A percentile compares a stretch with the other conserved stretches of the same genome.
phyloP scores from a whole-genome alignment of 1,284 basidiomycete species.

The Ganoderma boninense region DNA sequence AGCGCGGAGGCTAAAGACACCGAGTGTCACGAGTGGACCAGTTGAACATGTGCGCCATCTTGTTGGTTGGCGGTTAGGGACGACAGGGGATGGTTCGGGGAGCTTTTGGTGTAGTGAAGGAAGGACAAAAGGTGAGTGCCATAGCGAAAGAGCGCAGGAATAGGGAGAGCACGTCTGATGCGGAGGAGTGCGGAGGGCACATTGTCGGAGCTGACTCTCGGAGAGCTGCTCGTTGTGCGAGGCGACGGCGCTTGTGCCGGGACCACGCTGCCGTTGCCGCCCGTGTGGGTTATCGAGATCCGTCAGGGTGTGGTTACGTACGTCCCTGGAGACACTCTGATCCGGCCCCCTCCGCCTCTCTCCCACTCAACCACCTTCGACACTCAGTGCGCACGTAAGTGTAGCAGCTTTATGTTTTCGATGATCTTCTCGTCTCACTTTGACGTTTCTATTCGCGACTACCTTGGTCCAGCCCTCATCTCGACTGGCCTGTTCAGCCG shows the following conservation, averaged over 20 bases:
- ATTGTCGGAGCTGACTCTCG: not conserved
- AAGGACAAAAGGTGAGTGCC: not conserved
- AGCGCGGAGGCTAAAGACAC: not conserved
- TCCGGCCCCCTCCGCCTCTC: not conserved
- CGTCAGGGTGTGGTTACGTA: not conserved
- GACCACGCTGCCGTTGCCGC: not conserved
- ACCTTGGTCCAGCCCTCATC: not conserved
- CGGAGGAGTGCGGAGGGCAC: not conserved
- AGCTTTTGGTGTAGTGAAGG: not conserved
- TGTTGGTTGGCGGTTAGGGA: not conserved
- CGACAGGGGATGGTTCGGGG: not conserved
- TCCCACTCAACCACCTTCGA: not conserved
- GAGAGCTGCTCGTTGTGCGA: not conserved
- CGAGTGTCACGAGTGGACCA: not conserved
- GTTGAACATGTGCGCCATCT: constrained; percentile 5
- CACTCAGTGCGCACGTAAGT: too few relatives aligned
- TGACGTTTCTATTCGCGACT: not conserved
- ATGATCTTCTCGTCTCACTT: not conserved
- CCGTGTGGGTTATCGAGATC: not conserved
- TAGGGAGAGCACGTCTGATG: not conserved
- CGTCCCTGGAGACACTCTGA: not conserved
- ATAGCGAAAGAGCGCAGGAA: not conserved
- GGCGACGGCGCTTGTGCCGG: not conserved
- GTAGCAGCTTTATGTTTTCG: too few relatives aligned
- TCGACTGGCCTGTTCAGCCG: not conserved